Base-by-base conservation (phyloP, 176 grass and related monocot genomes). In the Coix lacrymajobi region DNA sequence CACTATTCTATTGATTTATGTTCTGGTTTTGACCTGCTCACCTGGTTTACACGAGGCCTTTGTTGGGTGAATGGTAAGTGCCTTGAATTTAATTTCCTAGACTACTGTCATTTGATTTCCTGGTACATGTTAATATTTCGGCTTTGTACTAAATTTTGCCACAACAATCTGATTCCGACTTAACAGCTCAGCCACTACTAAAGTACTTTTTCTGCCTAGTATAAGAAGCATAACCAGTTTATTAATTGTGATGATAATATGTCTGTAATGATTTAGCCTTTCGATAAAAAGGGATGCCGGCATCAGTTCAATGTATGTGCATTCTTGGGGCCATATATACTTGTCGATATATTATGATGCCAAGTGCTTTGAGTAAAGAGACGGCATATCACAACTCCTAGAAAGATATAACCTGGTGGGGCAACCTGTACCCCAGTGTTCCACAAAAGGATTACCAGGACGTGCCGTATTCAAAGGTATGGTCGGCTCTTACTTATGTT, bases 361-460 rank as follows among this genome's bases (percentile, higher is more conserved):
- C 68, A 83, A 79, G 79, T 87, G 68, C 88, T 90, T 90, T 90
- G 84, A 90, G 84, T 90, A 86, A 86, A 89, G 88, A 81, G 78
- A 82, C 14, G 41, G 72, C 83, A 86, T 79, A 82, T 40, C 73
- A 26, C 71, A 83, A 67, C 72, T 81, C 88, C 45, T 60, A 77
- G 79, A 90, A 90, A 90, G 79, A 10, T 48, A 86, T 83, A 54
- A 69, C 61, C 79, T 79, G 74, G 88, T 90, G 88, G 88, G 79
- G 38, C 88, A 79, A 74, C 72, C 15, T 83, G 88, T 83, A 79
- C 84, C 76, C 67, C 79, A 48, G 58, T 90, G 88, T 90, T 87
- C 75, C 67, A 29, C 79, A 73, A 90, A 87, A 87, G 88, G 84
- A 75, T 83, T 79, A 79, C 79, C 79, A 79, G 57, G 66, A 90